phyloP scores from a whole-genome alignment of 169 alveolate genomes.

The Toxoplasma gondii region DNA sequence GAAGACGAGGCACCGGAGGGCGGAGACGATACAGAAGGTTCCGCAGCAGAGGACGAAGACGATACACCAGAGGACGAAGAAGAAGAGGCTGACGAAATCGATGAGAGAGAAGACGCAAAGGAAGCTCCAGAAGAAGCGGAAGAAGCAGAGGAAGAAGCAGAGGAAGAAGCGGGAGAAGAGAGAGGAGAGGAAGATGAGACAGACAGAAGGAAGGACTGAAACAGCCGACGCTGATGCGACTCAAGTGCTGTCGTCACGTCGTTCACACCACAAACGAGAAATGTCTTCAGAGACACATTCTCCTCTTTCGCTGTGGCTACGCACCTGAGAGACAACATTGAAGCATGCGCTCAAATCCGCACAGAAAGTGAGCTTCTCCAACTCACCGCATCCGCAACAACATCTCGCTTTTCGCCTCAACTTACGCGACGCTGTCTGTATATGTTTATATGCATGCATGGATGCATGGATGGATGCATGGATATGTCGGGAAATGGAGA shows the following conservation, averaged over 20 bases:
- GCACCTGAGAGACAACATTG: neutral
- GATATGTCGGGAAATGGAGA: neutral
- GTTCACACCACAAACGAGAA: constrained; percentile 4
- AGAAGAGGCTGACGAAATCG: neutral
- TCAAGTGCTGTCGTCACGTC: neutral
- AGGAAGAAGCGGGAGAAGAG: neutral
- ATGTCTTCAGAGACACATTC: neutral
- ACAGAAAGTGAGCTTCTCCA: neutral
- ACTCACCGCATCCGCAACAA: neutral
- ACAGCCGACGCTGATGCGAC: neutral
- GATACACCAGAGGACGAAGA: neutral
- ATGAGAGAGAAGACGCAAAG: no score
- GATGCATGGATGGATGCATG: neutral
- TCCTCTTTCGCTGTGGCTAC: neutral
- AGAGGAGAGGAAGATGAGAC: neutral
- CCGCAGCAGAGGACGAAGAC: neutral
- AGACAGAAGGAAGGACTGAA: neutral
- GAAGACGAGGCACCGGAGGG: neutral
- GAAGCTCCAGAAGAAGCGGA: neutral
- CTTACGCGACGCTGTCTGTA: neutral
- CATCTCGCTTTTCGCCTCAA: neutral
- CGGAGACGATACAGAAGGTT: neutral
- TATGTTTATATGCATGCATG: neutral
- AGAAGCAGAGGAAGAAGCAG: neutral
- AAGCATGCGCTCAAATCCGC: neutral